Percentiles rank a stretch among this genome's conserved stretches.
Conservation (phyloP, 2,329 filamentous ascomycete genomes). For the Curvularia verruculosa region DNA sequence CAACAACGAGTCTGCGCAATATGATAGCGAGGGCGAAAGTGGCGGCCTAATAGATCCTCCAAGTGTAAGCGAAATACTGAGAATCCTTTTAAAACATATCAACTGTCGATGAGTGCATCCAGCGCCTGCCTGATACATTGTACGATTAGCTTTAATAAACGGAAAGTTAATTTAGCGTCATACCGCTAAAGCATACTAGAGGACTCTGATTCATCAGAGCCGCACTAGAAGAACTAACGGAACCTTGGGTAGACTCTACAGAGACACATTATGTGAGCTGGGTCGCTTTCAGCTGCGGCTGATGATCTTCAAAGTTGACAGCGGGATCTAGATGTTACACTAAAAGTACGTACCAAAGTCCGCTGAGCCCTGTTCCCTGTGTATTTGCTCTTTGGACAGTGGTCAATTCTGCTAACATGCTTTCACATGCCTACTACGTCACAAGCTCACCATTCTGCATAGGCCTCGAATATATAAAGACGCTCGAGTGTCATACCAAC, state of each 20-base stretch:
- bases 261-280: not conserved
- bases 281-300: not conserved
- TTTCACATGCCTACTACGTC: not conserved
- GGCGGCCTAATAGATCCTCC: not conserved
- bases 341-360: not conserved
- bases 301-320: not conserved
- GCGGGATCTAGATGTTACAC: not conserved
- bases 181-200: not conserved
- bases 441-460: not conserved
- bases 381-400: not conserved
- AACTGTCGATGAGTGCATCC: not conserved
- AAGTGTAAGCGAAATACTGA: not conserved
- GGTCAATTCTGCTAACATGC: not conserved
- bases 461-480: not conserved
- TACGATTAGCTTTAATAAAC: not conserved
- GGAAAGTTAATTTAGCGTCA: too few relatives aligned
- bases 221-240: not conserved
- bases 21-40: not conserved
- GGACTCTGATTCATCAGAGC: not conserved
- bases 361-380: not conserved
- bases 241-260: not conserved
- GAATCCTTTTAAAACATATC: not conserved
- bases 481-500: not conserved
- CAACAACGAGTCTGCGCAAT: not conserved
- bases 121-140: not conserved